Evolutionary conservation across 1,284 basidiomycete species (phyloP), one percentile per base, ranked within the genome.

Genomic region (Leccinum pachyderme): DNA sequence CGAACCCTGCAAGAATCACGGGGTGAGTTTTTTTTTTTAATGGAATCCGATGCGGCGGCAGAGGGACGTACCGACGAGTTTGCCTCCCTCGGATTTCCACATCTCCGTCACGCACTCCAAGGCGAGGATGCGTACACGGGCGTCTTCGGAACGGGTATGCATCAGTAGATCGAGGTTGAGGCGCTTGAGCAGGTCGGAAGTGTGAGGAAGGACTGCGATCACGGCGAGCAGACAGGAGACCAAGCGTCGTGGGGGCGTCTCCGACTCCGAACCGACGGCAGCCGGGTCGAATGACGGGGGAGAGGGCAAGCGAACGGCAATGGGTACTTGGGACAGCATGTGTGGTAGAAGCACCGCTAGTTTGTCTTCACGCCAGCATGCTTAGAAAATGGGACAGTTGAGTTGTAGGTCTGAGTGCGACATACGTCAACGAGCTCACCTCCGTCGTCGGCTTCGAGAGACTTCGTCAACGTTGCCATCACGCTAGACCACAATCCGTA

Each of bases 351-450:
- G 58, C 0, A 32, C 81, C 18, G 83, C 78, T 22, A 93, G 72
- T 55, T 87, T 87, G 60, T 91, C 84, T 56, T 93, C 87, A 25
- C 90, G 86, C 95, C 95, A 98, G 79, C 91, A 97, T 7, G 77
- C 92, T 31, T 93, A 59, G 2, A 56, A 56, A 33, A 9, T 51
- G 2, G 8, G n/a, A 22, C 12, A 7, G 9, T 47, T 49, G 12
- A 4, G 9, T 15, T 1, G 28, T 7, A 25, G 24, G 9, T n/a
- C 11, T 6, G 18, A 25, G 39, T 25, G 24, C 4, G 6, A 39
- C 46, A 9, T 4, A 11, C 29, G 15, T 27, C 6, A 25, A 47
- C 13, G 15, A 41, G 73, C 85, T 46, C 63, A 91, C 91, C 81
- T 63, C 87, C 88, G 61, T 97, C 91, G 66, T 98, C 95, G 43